phyloP scores from a whole-genome alignment of 345 rosid species.

The Corchorus olitorius region DNA sequence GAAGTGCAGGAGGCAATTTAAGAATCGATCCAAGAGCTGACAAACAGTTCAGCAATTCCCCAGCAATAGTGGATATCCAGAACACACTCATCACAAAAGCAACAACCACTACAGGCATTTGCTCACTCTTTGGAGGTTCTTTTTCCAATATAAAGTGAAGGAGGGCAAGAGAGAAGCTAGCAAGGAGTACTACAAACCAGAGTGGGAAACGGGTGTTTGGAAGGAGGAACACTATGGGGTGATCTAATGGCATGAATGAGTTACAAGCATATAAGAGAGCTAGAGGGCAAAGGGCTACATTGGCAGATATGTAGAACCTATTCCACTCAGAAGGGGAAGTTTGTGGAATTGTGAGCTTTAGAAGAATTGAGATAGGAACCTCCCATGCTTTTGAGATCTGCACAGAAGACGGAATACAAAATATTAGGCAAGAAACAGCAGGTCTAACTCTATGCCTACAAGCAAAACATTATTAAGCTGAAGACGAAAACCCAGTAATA shows the following conservation, averaged over 20 bases:
- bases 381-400: conserved; percentile 84
- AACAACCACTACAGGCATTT: conserved; percentile 56
- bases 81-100: conserved; percentile 93
- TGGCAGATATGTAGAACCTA: conserved; percentile 71
- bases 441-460: not conserved
- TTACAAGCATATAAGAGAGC: conserved; percentile 77
- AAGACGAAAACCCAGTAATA: not conserved
- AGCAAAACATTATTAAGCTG: not conserved
- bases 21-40: conserved; percentile 80
- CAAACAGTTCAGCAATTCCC: conserved; percentile 86
- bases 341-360: conserved; percentile 83
- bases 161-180: conserved; percentile 68
- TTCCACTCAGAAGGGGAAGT: conserved; percentile 80
- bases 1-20: conserved; percentile 76
- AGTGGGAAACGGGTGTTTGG: conserved; percentile 75
- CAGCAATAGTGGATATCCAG: conserved; percentile 96
- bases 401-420: conserved; percentile 19
- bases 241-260: conserved; percentile 76
- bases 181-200: conserved; percentile 70
- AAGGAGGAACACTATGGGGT: conserved; percentile 77
- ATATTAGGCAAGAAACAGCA: not conserved
- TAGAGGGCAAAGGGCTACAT: conserved; percentile 80
- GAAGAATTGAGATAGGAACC: conserved; percentile 61
- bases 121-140: conserved; percentile 87
- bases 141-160: conserved; percentile 78